phyloP scores from a whole-genome alignment of 768 basidiomycete genomes.

The Xanthoconium stramineum region DNA sequence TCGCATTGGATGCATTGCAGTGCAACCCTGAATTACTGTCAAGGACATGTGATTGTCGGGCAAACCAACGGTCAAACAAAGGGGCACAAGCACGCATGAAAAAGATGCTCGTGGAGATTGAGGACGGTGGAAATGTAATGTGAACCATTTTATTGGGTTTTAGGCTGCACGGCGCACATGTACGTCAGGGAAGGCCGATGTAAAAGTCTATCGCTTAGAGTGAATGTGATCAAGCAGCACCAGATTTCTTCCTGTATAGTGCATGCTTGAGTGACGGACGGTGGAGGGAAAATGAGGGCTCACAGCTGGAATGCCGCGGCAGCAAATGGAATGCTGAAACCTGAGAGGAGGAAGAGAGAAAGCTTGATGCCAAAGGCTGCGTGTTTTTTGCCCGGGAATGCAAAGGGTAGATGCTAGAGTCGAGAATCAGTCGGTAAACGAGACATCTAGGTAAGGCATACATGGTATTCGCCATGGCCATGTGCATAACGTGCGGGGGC shows the following conservation, averaged over 20 bases:
- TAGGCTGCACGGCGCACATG: slow-evolving; percentile 1
- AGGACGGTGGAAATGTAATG: slow-evolving; percentile 14
- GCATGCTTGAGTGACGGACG: slow-evolving; percentile 1
- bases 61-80: slow-evolving; percentile 32
- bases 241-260: slow-evolving; percentile 39
- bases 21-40: slow-evolving; percentile 60
- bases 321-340: slow-evolving; percentile 66
- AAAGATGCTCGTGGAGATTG: slow-evolving; percentile 27
- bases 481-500: slow-evolving; percentile 44
- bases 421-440: slow-evolving; percentile 7
- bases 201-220: slow-evolving; percentile 1
- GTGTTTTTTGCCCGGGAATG: slow-evolving; percentile 50
- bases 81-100: slow-evolving; percentile 37
- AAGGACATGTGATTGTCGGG: slow-evolving; percentile 66
- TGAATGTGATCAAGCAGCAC: slow-evolving; percentile 23
- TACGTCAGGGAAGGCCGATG: slow-evolving; percentile 2
- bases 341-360: slow-evolving; percentile 41
- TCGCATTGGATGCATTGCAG: slow-evolving; percentile 68
- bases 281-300: slow-evolving; percentile 24
- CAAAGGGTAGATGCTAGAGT: slow-evolving; percentile 54
- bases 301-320: slow-evolving; percentile 65
- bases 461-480: slow-evolving; percentile 52
- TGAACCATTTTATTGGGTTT: slow-evolving; percentile 8
- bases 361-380: slow-evolving; percentile 38
- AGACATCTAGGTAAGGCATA: slow-evolving; percentile 25